Base-by-base conservation (phyloP, 2,329 filamentous ascomycete species). In the Alternaria sp. region DNA sequence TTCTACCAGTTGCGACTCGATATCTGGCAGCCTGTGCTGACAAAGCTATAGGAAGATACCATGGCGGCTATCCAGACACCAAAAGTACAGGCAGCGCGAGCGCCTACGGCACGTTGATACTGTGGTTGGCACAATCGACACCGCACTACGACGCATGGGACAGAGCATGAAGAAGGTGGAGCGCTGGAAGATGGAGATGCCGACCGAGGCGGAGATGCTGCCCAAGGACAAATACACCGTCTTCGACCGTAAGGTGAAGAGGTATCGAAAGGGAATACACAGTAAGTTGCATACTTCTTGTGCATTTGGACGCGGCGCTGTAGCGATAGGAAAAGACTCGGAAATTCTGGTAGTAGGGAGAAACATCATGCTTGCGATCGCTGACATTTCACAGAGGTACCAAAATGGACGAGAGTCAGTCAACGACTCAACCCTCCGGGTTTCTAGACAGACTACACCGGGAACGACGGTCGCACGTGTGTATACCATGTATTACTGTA, bases 201-300 rank as follows among this genome's bases (percentile, higher is more conserved):
- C 96, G 21, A 91, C 89, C 25, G 96, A 99, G 86, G 87, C 89
- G 76, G 93, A 98, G 86, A 99, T 99, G 96, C 80, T 97, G 80
- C 91, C 96, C 50, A 91, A 89, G 82, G 96, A 99, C 84, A 99
- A 99, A 84, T 99, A 99, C 84, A 97, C 93, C 26, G 91, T 99
- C 76, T 99, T 98, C 82, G 95, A 97, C 82, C 90, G 94, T 74
- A 97, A 98, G 82, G 93, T 92, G 80, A 97, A 94, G 89, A 90
- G 88, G 74, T 99, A 98, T 81, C 87, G 96, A 79, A 99, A 99
- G 88, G 93, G 93, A 59, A 94, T 99, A 80, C 95, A 98, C 83
- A 98, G 94, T 97, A 87, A 74, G 93, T 89, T 60, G 50, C n/a
- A 30, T 30, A 25, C 17, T 10, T 21, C 17, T 13, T 5, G 28